phyloP scores from a whole-genome alignment of 139 green algal genomes.

The Mesotaenium endlicherianum region DNA sequence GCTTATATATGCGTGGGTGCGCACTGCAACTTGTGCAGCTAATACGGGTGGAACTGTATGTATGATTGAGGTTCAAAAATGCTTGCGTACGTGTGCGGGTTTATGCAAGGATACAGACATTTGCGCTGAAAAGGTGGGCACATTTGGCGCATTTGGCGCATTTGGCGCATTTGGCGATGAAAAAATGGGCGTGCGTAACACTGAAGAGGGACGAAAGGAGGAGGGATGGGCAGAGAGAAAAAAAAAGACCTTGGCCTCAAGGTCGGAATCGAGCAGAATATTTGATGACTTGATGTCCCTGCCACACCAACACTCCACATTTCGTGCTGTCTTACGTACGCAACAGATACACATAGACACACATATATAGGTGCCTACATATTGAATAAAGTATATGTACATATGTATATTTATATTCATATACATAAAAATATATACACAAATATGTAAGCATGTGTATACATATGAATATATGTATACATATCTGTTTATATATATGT shows the following conservation, averaged over 20 bases:
- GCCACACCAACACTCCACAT: background rate
- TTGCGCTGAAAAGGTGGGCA: too few species aligned
- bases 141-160: too few species aligned
- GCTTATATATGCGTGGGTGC: too few species aligned
- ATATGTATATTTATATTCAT: background rate
- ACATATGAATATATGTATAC: background rate
- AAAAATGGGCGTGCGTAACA: background rate
- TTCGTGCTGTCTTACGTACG: background rate
- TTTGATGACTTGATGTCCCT: slow-evolving; percentile 19
- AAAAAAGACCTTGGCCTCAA: slow-evolving; percentile 7
- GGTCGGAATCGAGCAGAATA: slow-evolving; percentile 11
- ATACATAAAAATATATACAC: background rate
- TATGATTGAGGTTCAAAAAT: too few species aligned
- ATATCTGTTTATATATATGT: too few species aligned
- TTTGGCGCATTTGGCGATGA: too few species aligned
- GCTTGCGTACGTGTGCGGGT: too few species aligned
- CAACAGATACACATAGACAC: background rate
- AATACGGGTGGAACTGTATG: too few species aligned
- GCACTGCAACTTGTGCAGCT: too few species aligned
- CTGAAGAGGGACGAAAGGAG: slow-evolving; percentile 9
- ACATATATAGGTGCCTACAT: background rate
- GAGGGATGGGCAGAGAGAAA: background rate
- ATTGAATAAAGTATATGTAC: background rate
- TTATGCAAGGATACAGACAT: too few species aligned
- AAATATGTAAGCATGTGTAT: background rate